Evolutionary conservation across 805 yeast species (phyloP), one percentile per base, ranked within the genome.

Genomic region (Wickerhamiella nectarea): DNA sequence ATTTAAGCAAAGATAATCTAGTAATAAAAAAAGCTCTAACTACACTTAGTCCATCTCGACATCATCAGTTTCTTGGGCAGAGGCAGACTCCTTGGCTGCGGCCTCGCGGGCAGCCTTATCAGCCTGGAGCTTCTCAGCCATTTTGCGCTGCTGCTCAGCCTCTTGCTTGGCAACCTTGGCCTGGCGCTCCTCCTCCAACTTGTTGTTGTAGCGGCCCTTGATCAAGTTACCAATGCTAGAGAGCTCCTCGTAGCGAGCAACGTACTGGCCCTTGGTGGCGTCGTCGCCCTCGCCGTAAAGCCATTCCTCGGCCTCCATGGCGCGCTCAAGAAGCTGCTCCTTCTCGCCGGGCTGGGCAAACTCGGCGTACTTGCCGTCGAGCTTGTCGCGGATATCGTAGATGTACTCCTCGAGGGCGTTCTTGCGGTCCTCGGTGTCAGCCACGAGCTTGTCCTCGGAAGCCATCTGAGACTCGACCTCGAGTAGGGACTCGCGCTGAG

Each of bases 361-460:
- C 56, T 71, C 78, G 54, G 82, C 74, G 64, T 89, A 89, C 57
- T 78, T 78, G 46, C 86, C 98, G 48, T 87, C 97, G 60, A 91
- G 73, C 72, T 91, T 91, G 64, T 94, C 94, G 71, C 98, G 82
- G 67, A 89, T 77, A 58, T 85, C 94, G 70, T 91, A 91, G 60
- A 91, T 91, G 74, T 91, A 91, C 74, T 91, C 99, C 74, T 91
- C 98, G 50, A 91, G 74, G 52, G 95, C 91, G 66, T 91, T 91
- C 80, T 91, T 91, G 68, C 86, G 85, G 70, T 91, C 96, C 73
- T 91, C 97, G 53, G 97, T 91, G 70, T 91, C 97, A 54, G 93
- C 93, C 53, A 91, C 96, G 57, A 89, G 78, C 72, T 87, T 91
- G 68, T 91, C 99, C 61, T 80, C 86, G 62, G 85, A 76, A 52